Percentiles rank a stretch among this genome's conserved stretches.
Evolutionary conservation across 306 rosid genomes (phyloP).

Genomic region (Ammopiptanthus mongolicus): DNA sequence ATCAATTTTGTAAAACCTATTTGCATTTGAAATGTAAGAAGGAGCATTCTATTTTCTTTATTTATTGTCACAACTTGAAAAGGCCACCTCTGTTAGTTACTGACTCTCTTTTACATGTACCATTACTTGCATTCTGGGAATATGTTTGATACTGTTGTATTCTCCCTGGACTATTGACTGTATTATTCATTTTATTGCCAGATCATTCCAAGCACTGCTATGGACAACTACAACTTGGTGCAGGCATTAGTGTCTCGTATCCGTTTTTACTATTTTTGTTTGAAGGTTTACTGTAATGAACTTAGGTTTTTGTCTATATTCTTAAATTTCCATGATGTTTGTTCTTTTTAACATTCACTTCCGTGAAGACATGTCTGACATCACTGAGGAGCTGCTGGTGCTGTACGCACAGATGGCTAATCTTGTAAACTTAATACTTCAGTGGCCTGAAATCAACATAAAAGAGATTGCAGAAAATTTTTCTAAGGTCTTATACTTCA

Average conservation of each 20-base stretch:
- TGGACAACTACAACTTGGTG: constrained; percentile 73
- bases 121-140: neutral
- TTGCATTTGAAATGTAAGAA: neutral
- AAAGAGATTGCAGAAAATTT: constrained; percentile 77
- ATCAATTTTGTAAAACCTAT: neutral
- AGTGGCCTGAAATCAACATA: constrained; percentile 63
- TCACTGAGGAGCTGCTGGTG: constrained; percentile 68
- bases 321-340: constrained; percentile 16
- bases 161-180: neutral
- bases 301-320: neutral
- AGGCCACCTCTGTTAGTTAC: neutral
- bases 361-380: constrained; percentile 60
- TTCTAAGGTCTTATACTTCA: constrained; percentile 56
- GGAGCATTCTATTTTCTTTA: neutral
- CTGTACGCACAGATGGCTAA: constrained; percentile 92
- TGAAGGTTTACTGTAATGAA: constrained; percentile 8
- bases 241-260: constrained; percentile 87
- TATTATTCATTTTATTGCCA: constrained; percentile 28
- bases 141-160: neutral
- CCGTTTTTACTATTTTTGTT: constrained; percentile 28
- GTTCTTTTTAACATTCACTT: constrained; percentile 37
- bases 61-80: neutral
- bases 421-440: constrained; percentile 71
- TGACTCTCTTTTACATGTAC: neutral
- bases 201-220: constrained; percentile 58